Evolutionary conservation across 805 yeast species (phyloP).

Genomic region (Ascoidea tarda): DNA sequence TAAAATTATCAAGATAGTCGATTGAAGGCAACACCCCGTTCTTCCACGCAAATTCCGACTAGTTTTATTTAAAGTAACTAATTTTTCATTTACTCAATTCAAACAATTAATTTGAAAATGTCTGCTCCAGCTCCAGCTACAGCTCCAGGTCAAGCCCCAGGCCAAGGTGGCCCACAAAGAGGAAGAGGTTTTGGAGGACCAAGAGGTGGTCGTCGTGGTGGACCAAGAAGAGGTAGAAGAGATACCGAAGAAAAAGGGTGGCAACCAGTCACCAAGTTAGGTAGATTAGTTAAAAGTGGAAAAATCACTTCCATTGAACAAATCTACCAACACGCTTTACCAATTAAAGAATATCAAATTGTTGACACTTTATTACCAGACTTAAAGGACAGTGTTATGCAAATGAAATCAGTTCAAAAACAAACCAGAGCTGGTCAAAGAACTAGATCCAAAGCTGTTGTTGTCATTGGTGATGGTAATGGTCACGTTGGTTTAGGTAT

Average conservation of each 20-base stretch:
- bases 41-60: slow-evolving; percentile 39
- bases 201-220: slow-evolving; percentile 42
- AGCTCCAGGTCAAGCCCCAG: slow-evolving; percentile 12
- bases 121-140: slow-evolving; percentile 28
- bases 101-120: slow-evolving; percentile 16
- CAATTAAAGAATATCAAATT: slow-evolving; percentile 99
- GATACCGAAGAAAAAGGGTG: slow-evolving; percentile 97
- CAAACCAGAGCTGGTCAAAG: slow-evolving; percentile 99
- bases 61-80: slow-evolving; percentile 11
- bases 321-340: slow-evolving; percentile 97
- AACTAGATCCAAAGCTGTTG: slow-evolving; percentile 99
- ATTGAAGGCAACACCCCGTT: slow-evolving; percentile 41
- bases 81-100: slow-evolving; percentile 3
- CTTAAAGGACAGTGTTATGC: slow-evolving; percentile 98
- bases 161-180: slow-evolving; percentile 19
- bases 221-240: slow-evolving; percentile 57
- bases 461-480: slow-evolving; percentile 97
- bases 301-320: slow-evolving; percentile 94
- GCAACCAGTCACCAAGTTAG: slow-evolving; percentile 99
- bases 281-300: slow-evolving; percentile 99
- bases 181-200: slow-evolving; percentile 42
- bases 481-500: slow-evolving; percentile 99
- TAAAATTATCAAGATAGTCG: slow-evolving; percentile 18
- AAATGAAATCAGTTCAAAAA: slow-evolving; percentile 99
- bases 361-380: slow-evolving; percentile 92